These are phyloP conservation scores for Nicotiana rustica DNA, from an alignment of 305 asterid genomes.

Conservation along the genomic window DNA sequence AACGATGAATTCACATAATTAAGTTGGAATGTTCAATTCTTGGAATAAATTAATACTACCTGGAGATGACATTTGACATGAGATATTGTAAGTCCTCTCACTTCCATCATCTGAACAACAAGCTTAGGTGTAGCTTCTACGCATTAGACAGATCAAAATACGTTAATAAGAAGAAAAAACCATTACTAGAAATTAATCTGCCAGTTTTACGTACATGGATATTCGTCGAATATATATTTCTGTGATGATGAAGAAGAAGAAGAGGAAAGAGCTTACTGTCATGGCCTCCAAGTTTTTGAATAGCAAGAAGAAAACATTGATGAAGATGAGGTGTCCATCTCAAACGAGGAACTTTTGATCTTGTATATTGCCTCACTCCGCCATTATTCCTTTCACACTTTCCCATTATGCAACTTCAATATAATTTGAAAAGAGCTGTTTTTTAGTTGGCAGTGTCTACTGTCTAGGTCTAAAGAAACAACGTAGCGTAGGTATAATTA, in stretches of 20 bases:
- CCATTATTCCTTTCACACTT: neutral
- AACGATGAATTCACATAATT: neutral
- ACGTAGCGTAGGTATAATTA: neutral
- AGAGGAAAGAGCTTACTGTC: neutral
- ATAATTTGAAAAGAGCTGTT: neutral
- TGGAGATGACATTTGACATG: slow-evolving; percentile 38
- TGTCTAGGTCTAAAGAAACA: neutral
- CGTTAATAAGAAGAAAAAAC: neutral
- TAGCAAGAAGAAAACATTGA: slow-evolving; percentile 19
- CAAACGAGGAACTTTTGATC: slow-evolving; percentile 31
- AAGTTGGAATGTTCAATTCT: too few species aligned
- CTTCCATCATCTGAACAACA: slow-evolving; percentile 28
- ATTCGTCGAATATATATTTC: too few species aligned
- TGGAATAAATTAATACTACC: neutral
- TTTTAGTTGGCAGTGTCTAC: neutral
- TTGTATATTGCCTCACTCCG: slow-evolving; percentile 21
- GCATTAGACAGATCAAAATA: neutral
- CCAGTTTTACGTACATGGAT: too few species aligned
- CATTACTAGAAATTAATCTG: too few species aligned
- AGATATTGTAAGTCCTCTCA: slow-evolving; percentile 32
- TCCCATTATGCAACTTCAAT: neutral
- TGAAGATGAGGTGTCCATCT: slow-evolving; percentile 13
- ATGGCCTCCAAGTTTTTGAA: neutral
- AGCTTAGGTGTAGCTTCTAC: slow-evolving; percentile 33
- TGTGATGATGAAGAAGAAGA: too few species aligned